Conservation (phyloP, 2,329 filamentous ascomycete genomes). For the Sclerotinia glacialis region DNA sequence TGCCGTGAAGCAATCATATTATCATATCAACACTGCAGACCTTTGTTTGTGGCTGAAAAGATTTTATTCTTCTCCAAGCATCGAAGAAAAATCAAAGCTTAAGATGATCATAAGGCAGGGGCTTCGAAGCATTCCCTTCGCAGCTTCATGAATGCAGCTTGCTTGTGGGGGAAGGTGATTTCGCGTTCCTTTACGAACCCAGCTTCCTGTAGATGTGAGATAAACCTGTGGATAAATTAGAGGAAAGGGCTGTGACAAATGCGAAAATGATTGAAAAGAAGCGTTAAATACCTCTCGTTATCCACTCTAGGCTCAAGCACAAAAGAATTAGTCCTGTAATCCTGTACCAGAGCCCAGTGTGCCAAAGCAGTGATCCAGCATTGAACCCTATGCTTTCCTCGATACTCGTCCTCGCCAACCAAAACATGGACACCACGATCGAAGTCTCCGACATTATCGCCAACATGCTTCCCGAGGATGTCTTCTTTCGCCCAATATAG, state of each 20-base stretch:
- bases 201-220: conserved; percentile 63
- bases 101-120: conserved; percentile 47
- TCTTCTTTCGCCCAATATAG: conserved; percentile 99
- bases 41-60: neutral
- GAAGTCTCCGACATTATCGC: conserved; percentile 68
- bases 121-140: conserved; percentile 76
- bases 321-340: conserved; percentile 77
- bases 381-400: conserved; percentile 71
- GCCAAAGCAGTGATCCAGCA: conserved; percentile 82
- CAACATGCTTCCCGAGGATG: conserved; percentile 66
- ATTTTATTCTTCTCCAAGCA: neutral
- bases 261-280: neutral
- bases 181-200: conserved; percentile 88
- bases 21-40: neutral
- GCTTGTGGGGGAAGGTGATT: conserved; percentile 86
- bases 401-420: conserved; percentile 87
- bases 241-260: neutral
- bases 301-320: conserved; percentile 89
- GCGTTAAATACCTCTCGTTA: conserved; percentile 70
- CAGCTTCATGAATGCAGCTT: conserved; percentile 80
- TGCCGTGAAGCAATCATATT: neutral
- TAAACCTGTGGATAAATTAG: conserved; percentile 48
- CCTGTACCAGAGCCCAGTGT: conserved; percentile 78
- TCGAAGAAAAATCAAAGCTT: neutral
- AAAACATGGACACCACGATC: conserved; percentile 87